Conservation (phyloP, 2,329 filamentous ascomycete species). For the Nannizzia gypsea region DNA sequence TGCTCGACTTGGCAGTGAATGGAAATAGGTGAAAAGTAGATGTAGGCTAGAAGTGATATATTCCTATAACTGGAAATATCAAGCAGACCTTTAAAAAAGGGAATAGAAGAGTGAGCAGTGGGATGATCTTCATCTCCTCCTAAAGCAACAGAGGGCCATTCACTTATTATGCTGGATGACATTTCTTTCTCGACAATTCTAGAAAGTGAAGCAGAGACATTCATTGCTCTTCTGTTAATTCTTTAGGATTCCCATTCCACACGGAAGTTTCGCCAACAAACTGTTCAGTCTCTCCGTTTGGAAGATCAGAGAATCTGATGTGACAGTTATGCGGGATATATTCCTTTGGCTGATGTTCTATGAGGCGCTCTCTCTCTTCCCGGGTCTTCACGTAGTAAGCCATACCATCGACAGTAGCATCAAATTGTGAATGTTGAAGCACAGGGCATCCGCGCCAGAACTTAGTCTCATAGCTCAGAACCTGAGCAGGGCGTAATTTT, state of each 20-base stretch:
- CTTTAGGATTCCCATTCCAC: slow-evolving; percentile 3
- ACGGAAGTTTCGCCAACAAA: background rate
- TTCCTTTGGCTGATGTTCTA: slow-evolving; percentile 6
- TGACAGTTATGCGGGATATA: background rate
- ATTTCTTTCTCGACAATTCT: background rate
- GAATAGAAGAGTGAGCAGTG: too few relatives aligned
- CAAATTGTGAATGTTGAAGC: slow-evolving; percentile 13
- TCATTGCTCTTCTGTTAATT: background rate
- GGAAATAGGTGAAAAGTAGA: too few relatives aligned
- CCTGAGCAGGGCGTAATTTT: slow-evolving; percentile 15
- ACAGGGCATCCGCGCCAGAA: slow-evolving; percentile 23
- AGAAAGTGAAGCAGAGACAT: background rate
- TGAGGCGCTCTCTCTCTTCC: slow-evolving; percentile 1
- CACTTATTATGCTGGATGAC: too few relatives aligned
- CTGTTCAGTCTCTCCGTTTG: background rate
- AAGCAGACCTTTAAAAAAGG: too few relatives aligned
- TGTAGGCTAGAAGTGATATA: too few relatives aligned
- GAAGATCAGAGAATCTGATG: slow-evolving; percentile 5
- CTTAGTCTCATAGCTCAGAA: slow-evolving; percentile 19
- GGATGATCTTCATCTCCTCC: too few relatives aligned
- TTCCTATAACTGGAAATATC: too few relatives aligned
- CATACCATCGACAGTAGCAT: slow-evolving; percentile 15
- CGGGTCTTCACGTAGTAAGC: slow-evolving; percentile 16
- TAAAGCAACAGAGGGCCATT: too few relatives aligned
- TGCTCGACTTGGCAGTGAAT: too few relatives aligned